Evolutionary conservation across 208 protist species (phyloP), one percentile per base, ranked within the genome.

Genomic region (Wallacemonas rigidus): DNA sequence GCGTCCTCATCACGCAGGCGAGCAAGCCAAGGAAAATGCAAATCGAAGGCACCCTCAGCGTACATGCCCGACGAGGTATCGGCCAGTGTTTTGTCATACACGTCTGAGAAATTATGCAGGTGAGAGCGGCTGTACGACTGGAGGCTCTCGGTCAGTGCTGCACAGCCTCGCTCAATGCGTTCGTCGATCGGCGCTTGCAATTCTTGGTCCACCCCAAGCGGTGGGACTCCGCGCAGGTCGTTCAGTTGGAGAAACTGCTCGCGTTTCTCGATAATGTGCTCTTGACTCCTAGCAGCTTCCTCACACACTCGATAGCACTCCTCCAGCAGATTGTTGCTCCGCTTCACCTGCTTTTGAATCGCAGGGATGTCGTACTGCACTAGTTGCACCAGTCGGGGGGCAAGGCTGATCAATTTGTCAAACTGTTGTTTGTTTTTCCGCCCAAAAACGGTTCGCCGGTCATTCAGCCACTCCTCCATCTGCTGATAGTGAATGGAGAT

Each of bases 391-490:
- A 94, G 69, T 7, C 70, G 71, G 2, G 89, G 89, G 1, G 86
- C 83, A 1, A 89, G 43, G 26, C 72, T 55, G 36, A 94, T 56
- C 4, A 91, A 74, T 9, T 63, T 76, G 1, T 67, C 38, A 47
- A 83, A 90, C 35, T 72, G 72, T 17, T 83, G 89, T 54, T 85
- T 88, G 75, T 89, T 53, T 73, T 86, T 90, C 35, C 76, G 72
- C 7, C 71, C 70, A 39, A 94, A 80, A 4, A 91, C 83, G 1
- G 81, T 17, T 55, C 71, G 76, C 38, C 89, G 79, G 69, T 94
- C 89, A 9, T 83, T 79, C 70, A 94, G 74, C 89, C 89, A 94
- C 72, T 94, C 86, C 74, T 94, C 82, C 83, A 94, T 91, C 56
- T 87, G 83, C 81, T 91, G 81, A 67, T 94, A 94, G 74, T 94